Base-by-base conservation (phyloP, 192 early-diverging fungal species). In the Paraglomus occultum region DNA sequence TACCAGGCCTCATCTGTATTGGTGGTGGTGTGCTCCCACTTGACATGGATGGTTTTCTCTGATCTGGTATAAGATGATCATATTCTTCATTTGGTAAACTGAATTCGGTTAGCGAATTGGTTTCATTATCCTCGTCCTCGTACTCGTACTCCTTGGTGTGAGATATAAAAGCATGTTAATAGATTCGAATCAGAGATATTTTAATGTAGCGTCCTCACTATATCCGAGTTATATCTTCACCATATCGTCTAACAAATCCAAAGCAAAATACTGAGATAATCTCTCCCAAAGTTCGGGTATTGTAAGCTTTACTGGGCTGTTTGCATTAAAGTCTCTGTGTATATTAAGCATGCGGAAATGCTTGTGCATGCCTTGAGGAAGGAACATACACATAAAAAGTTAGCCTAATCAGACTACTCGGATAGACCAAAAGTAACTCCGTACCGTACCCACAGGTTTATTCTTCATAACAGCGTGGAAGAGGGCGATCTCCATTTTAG, bases 301-400 rank as follows among this genome's bases (percentile, higher is more conserved):
- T 23, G 76, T 72, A 65, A 70, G 77, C n/a, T 70, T 39, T 17
- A 72, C 71, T 23, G 67, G 60, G 48, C 75, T 75, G 15, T 65
- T 48, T 64, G 71, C 66, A 38, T 82, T 82, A 49, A 77, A 77
- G 23, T 73, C 70, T 17, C 60, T 70, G 40, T 74, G 67, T 15
- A 82, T 71, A 55, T 74, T 72, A 44, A 82, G 54, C 45, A 82
- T 82, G 2, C 75, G 73, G 69, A 82, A 79, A 51, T 82, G 80
- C 23, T 79, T 79, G 54, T 82, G 80, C 20, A 82, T 73, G 12
- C 80, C 80, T 82, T 31, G 31, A 22, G n/a, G 54, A 9, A 57
- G 1, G 11, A n/a, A 10, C 54, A 57, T 57, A 57, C 14, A 4
- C 31, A 31, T 31, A 31, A 31, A 31, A 1, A 31, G 31, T 31